These are phyloP conservation scores for Carex kokanica DNA, from an alignment of 176 grass and related monocot species.

Conservation along the genomic window DNA sequence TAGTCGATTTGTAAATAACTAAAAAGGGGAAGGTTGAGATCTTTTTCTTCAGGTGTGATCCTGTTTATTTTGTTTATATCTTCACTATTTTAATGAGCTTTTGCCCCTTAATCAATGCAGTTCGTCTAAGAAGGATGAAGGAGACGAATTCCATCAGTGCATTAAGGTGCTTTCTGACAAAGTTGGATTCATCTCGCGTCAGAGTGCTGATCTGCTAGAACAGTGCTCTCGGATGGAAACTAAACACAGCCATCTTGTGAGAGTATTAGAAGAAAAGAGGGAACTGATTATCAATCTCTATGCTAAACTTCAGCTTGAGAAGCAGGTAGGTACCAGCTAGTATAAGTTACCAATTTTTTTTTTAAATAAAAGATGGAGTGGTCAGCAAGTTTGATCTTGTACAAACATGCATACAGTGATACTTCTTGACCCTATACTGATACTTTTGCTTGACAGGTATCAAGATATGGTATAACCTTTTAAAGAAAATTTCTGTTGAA, in stretches of 20 bases:
- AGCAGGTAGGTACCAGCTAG: conserved; percentile 59
- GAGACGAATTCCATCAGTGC: conserved; percentile 87
- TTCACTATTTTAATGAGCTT: not conserved
- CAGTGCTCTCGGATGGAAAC: conserved; percentile 47
- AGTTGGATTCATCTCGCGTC: conserved; percentile 52
- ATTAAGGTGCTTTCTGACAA: conserved; percentile 83
- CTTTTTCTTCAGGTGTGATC: not conserved
- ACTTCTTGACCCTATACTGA: not conserved
- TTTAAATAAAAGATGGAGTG: not conserved
- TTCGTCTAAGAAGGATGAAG: conserved; percentile 81
- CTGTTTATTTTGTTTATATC: not conserved
- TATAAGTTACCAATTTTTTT: not conserved
- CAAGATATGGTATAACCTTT: conserved; percentile 10
- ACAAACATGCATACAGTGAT: not conserved
- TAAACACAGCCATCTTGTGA: conserved; percentile 42
- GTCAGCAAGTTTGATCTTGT: not conserved
- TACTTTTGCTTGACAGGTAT: not conserved
- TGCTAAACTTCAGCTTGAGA: conserved; percentile 75
- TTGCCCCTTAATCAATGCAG: conserved; percentile 31
- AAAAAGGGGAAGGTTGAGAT: not conserved
- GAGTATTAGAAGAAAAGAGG: conserved; percentile 81
- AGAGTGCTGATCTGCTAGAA: conserved; percentile 51
- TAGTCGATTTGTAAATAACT: not conserved
- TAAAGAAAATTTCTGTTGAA: not conserved
- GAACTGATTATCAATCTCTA: conserved; percentile 57